A percentile compares a stretch with the other conserved stretches of the same genome.
phyloP scores from a whole-genome alignment of 1,284 basidiomycete species.

The Golubevia sp. region DNA sequence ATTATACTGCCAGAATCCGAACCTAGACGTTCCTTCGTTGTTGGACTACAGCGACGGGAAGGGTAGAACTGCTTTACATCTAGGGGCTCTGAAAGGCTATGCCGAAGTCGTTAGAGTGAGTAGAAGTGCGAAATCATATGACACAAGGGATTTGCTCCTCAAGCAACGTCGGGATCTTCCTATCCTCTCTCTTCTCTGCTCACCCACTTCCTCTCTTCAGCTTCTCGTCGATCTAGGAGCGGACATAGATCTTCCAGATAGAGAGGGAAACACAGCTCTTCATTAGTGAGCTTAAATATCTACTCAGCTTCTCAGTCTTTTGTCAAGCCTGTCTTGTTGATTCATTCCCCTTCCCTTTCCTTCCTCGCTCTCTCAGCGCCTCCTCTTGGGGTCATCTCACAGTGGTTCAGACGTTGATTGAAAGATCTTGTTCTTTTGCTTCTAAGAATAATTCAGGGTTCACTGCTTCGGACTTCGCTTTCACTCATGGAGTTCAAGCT shows the following conservation, averaged over 20 bases:
- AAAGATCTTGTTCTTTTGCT: slow-evolving; percentile 32
- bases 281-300: slow-evolving; percentile 94
- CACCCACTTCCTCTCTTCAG: slow-evolving; percentile 62
- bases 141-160: neutral
- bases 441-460: slow-evolving; percentile 27
- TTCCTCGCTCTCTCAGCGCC: slow-evolving; percentile 6
- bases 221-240: slow-evolving; percentile 86
- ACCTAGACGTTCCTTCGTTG: slow-evolving; percentile 68
- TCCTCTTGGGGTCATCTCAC: slow-evolving; percentile 32
- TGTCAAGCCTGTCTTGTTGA: too few relatives aligned
- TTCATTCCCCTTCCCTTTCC: slow-evolving; percentile 71
- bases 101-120: slow-evolving; percentile 80
- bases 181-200: neutral
- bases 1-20: slow-evolving; percentile 3
- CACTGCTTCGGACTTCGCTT: slow-evolving; percentile 35
- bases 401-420: slow-evolving; percentile 34
- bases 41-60: slow-evolving; percentile 86
- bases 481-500: slow-evolving; percentile 27
- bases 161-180: neutral
- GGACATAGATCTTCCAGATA: slow-evolving; percentile 83
- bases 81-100: slow-evolving; percentile 84
- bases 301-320: too few relatives aligned
- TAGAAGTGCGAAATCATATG: slow-evolving; percentile 17
- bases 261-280: slow-evolving; percentile 86
- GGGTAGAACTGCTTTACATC: slow-evolving; percentile 86